Evolutionary conservation across 2,329 filamentous ascomycete species (phyloP).

Genomic region (Juglanconis sp.): DNA sequence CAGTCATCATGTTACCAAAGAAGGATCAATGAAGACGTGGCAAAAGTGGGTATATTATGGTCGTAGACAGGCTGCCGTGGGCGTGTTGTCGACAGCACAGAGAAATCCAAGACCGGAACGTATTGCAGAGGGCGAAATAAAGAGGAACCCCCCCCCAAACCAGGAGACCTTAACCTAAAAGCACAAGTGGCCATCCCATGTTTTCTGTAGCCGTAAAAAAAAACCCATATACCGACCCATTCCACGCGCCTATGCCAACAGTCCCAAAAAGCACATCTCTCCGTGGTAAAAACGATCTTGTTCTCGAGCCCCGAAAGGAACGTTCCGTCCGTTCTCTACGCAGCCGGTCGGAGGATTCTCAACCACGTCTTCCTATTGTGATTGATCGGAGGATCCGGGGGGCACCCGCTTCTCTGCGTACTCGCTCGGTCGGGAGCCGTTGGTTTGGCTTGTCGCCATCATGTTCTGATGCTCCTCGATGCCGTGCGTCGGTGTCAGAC

Average conservation of each 20-base stretch:
- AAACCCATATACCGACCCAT: background rate
- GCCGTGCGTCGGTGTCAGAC: constrained; percentile 66
- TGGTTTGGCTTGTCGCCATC: constrained; percentile 20
- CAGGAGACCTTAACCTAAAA: background rate
- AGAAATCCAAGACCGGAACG: no score
- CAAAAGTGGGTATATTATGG: background rate
- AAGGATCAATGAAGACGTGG: background rate
- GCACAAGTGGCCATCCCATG: background rate
- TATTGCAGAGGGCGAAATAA: background rate
- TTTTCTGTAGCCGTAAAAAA: background rate
- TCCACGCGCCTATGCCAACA: background rate
- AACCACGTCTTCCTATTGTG: constrained; percentile 1
- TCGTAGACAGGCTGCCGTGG: background rate
- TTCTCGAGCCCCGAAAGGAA: background rate
- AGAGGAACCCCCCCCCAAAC: background rate
- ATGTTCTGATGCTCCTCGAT: constrained; percentile 68
- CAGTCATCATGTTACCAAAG: background rate
- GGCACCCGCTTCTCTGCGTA: constrained; percentile 14
- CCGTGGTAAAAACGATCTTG: background rate
- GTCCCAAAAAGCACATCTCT: background rate
- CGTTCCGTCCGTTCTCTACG: background rate
- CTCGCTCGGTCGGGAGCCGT: constrained; percentile 10
- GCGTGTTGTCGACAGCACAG: no score
- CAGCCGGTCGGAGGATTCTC: background rate
- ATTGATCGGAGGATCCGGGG: constrained; percentile 12